Evolutionary conservation across 257 asterid species (phyloP).

Genomic region (Mentha longifolia): DNA sequence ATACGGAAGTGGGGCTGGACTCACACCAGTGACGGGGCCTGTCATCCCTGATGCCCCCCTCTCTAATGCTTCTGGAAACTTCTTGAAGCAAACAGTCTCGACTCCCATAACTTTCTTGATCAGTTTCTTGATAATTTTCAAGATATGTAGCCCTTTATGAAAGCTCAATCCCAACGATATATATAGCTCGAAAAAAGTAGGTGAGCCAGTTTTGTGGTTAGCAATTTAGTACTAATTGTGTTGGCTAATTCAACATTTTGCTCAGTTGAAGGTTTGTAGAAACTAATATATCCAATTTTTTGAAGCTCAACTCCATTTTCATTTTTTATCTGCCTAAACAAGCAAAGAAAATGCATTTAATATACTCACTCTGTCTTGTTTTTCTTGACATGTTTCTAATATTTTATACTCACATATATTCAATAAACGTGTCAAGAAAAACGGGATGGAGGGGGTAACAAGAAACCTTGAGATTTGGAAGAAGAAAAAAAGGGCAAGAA

Average conservation of each 20-base stretch:
- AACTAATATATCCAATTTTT: conserved; percentile 9
- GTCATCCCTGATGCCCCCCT: conserved; percentile 42
- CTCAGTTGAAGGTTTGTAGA: conserved; percentile 28
- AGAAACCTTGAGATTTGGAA: conserved; percentile 8
- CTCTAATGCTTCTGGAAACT: conserved; percentile 35
- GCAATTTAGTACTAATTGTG: conserved; percentile 19
- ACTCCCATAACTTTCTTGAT: conserved; percentile 36
- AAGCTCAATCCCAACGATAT: not conserved
- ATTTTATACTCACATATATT: too few relatives aligned
- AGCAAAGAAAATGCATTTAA: conserved; percentile 1
- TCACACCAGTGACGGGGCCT: conserved; percentile 45
- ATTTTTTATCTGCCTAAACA: not conserved
- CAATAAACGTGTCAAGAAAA: too few relatives aligned
- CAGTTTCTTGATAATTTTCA: conserved; percentile 34
- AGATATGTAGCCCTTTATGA: conserved; percentile 28
- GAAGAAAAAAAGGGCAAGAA: not conserved
- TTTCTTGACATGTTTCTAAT: too few relatives aligned
- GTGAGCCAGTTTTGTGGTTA: conserved; percentile 50
- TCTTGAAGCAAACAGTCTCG: conserved; percentile 17
- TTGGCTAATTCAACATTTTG: conserved; percentile 29
- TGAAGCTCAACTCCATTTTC: not conserved
- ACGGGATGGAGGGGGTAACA: too few relatives aligned
- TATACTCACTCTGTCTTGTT: not conserved
- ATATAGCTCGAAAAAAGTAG: conserved; percentile 35
- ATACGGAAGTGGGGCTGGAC: conserved; percentile 45